These are phyloP conservation scores for Pythium dissimile DNA, from an alignment of 352 stramenopile genomes.

Conservation along the genomic window DNA sequence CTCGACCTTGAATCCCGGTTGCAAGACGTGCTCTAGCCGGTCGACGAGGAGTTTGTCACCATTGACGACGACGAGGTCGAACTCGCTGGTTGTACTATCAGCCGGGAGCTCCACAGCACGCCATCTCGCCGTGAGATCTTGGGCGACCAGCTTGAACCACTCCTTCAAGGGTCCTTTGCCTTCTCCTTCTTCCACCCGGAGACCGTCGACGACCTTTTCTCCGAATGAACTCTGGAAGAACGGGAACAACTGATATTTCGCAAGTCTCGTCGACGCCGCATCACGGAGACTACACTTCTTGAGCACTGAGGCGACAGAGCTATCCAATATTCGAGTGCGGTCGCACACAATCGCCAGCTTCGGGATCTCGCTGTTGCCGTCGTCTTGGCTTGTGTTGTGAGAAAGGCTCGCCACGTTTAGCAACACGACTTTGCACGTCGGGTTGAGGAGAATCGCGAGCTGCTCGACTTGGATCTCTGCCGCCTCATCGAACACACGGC, in stretches of 20 bases:
- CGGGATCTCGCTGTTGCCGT: background rate
- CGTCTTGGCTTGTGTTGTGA: background rate
- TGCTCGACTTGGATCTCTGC: background rate
- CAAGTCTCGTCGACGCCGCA: background rate
- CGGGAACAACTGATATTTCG: conserved; percentile 41
- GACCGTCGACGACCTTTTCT: conserved; percentile 57
- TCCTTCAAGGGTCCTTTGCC: conserved; percentile 71
- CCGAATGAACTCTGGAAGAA: conserved; percentile 71
- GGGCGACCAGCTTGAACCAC: conserved; percentile 53
- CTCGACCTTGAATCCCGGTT: conserved; percentile 29
- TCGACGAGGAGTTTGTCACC: conserved; percentile 48
- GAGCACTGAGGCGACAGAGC: background rate
- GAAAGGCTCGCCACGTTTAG: conserved; percentile 27
- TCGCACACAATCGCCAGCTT: conserved; percentile 26
- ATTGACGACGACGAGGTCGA: conserved; percentile 32
- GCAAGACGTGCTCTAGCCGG: conserved; percentile 15
- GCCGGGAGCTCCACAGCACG: conserved; percentile 21
- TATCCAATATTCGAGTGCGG: conserved; percentile 13
- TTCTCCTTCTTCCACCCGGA: conserved; percentile 71
- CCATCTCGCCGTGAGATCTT: conserved; percentile 46
- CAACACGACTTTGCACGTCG: conserved; percentile 50
- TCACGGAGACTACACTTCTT: conserved; percentile 13
- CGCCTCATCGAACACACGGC: background rate
- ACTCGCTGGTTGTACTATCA: conserved; percentile 5
- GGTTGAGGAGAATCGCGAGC: conserved; percentile 35